Evolutionary conservation across 2,329 filamentous ascomycete genomes (phyloP).

Genomic region (Clonostachys byssicola): DNA sequence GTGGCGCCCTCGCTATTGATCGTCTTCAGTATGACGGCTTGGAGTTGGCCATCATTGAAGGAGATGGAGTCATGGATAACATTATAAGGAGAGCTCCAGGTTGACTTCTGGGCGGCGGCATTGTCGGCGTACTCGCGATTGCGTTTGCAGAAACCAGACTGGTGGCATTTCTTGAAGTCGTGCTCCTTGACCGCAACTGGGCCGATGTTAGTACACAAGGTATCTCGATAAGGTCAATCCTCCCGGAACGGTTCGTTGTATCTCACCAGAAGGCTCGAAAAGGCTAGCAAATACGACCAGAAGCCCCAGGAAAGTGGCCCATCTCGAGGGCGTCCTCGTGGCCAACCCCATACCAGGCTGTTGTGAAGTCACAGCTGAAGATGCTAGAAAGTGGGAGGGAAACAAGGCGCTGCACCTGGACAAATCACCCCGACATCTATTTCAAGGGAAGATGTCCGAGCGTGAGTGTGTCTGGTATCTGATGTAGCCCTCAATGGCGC

Average conservation of each 20-base stretch:
- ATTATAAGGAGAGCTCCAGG: constrained; percentile 78
- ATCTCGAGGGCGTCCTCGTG: constrained; percentile 50
- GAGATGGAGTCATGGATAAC: constrained; percentile 68
- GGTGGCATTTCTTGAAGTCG: constrained; percentile 94
- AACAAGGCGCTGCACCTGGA: constrained; percentile 5
- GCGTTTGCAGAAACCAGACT: constrained; percentile 95
- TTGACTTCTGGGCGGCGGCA: constrained; percentile 57
- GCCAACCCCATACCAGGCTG: constrained; percentile 40
- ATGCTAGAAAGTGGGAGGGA: too few species aligned
- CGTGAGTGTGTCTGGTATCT: too few species aligned
- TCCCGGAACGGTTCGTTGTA: neutral
- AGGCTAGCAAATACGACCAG: constrained; percentile 55
- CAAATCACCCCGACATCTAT: neutral
- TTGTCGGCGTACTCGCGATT: constrained; percentile 87
- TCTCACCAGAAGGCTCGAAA: constrained; percentile 60
- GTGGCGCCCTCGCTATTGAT: constrained; percentile 59
- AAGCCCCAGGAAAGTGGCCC: constrained; percentile 61
- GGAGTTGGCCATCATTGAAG: constrained; percentile 76
- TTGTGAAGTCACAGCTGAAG: too few species aligned
- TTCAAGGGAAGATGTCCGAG: neutral
- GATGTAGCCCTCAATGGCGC: too few species aligned
- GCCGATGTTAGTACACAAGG: too few species aligned
- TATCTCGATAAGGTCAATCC: neutral
- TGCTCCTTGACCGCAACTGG: constrained; percentile 86
- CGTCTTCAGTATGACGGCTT: constrained; percentile 78